Conservation (phyloP, 2,329 filamentous ascomycete species). For the Dendrostoma leiphaemia region DNA sequence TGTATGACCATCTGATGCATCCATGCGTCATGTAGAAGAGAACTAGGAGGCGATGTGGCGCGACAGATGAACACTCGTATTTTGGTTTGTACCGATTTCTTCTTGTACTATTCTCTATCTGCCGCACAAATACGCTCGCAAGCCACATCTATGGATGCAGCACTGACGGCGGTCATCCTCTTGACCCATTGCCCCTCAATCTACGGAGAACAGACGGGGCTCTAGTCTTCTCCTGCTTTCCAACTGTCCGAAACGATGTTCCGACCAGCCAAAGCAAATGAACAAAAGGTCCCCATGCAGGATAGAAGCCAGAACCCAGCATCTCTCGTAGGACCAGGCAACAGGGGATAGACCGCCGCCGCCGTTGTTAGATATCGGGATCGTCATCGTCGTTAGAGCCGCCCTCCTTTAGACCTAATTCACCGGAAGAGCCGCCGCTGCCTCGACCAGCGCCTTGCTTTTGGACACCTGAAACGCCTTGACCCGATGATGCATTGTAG, state of each 20-base stretch:
- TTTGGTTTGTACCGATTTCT: no score
- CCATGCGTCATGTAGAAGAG: neutral
- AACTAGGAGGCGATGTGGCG: neutral
- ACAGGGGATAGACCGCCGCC: constrained; percentile 67
- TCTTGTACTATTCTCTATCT: neutral
- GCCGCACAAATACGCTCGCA: neutral
- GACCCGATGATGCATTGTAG: constrained; percentile 30
- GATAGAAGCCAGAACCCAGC: constrained; percentile 4
- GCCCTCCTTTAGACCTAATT: constrained; percentile 39
- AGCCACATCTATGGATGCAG: neutral
- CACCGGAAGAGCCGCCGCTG: constrained; percentile 26
- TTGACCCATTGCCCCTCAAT: constrained; percentile 61
- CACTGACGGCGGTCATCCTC: constrained; percentile 59
- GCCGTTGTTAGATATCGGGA: constrained; percentile 59
- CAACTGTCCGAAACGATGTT: neutral
- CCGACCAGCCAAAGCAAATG: neutral
- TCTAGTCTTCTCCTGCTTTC: neutral
- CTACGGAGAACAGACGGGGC: constrained; percentile 34
- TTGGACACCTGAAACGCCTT: constrained; percentile 53
- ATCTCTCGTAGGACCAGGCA: constrained; percentile 55
- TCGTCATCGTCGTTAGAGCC: constrained; percentile 63
- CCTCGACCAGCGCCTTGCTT: constrained; percentile 29
- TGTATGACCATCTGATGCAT: neutral
- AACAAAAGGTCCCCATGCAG: neutral
- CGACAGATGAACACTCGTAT: neutral